A percentile compares a stretch with the other conserved stretches of the same genome.
These are phyloP conservation scores for Hyphodiscus hymeniophilus DNA, from an alignment of 495 filamentous ascomycete genomes.

Conservation along the genomic window DNA sequence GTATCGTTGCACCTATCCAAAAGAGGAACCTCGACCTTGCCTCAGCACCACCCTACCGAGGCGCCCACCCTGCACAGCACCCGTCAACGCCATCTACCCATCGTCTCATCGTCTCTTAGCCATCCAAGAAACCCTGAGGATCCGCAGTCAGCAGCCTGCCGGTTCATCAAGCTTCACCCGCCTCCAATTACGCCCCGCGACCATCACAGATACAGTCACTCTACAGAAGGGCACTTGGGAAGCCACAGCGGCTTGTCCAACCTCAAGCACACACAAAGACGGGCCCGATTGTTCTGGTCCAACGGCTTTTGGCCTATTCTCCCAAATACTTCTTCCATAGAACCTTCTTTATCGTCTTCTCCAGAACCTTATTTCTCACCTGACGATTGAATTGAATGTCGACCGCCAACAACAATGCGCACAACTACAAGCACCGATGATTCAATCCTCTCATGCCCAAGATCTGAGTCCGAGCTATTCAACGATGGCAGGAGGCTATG, in stretches of 20 bases:
- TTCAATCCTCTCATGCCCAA: conserved; percentile 7
- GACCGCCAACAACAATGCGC: conserved; percentile 3
- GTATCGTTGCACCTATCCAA: neutral
- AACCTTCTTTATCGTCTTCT: neutral
- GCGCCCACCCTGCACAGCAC: too few species aligned
- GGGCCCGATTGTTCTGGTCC: neutral
- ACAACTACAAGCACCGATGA: conserved; percentile 5
- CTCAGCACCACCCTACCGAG: too few species aligned
- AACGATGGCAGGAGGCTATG: conserved; percentile 14
- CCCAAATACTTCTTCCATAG: neutral
- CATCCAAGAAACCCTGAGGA: neutral
- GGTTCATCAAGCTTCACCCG: neutral
- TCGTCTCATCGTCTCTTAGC: too few species aligned
- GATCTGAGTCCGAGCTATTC: neutral
- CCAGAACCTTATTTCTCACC: too few species aligned
- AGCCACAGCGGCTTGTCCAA: too few species aligned
- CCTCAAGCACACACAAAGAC: neutral
- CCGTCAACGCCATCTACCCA: too few species aligned
- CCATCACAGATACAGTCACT: neutral
- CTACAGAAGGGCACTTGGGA: neutral
- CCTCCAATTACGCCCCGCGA: neutral
- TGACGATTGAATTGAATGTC: too few species aligned
- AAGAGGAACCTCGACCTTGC: neutral
- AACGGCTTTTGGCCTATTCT: neutral
- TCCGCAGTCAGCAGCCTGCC: neutral